phyloP scores from a whole-genome alignment of 2,329 filamentous ascomycete genomes.

The Nigrograna mackinnonii region DNA sequence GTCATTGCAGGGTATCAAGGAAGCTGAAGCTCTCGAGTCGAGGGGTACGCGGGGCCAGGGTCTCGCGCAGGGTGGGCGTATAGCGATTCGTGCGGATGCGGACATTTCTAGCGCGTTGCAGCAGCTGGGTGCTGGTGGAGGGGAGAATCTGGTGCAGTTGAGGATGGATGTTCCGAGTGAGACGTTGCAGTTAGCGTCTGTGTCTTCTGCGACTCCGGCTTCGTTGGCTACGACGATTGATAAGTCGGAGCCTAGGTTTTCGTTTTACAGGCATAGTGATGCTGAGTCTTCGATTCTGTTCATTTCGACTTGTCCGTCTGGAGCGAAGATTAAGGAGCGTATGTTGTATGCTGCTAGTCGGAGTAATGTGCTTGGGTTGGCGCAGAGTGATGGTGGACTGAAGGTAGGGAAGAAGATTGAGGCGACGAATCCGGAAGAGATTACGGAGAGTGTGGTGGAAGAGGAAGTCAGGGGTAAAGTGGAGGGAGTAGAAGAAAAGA shows the following conservation, averaged over 20 bases:
- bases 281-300: constrained; percentile 67
- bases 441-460: constrained; percentile 67
- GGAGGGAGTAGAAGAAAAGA: constrained; percentile 68
- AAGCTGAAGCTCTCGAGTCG: constrained; percentile 75
- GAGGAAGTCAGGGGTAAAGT: constrained; percentile 73
- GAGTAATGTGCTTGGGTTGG: constrained; percentile 64
- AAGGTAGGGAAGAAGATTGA: constrained; percentile 71
- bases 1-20: constrained; percentile 71
- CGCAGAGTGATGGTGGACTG: constrained; percentile 67
- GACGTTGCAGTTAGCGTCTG: constrained; percentile 67
- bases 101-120: constrained; percentile 68
- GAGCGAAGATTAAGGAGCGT: constrained; percentile 75
- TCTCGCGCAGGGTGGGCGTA: constrained; percentile 31
- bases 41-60: constrained; percentile 63
- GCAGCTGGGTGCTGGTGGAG: constrained; percentile 57
- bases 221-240: constrained; percentile 67
- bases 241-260: constrained; percentile 71
- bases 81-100: constrained; percentile 60
- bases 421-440: constrained; percentile 67
- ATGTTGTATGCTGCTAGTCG: constrained; percentile 78
- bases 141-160: constrained; percentile 64
- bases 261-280: constrained; percentile 73
- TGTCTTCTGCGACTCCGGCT: constrained; percentile 56
- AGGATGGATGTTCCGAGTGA: constrained; percentile 75
- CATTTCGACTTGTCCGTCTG: constrained; percentile 78